Evolutionary conservation across 176 grass and related monocot species (phyloP).

Genomic region (Phoenix dactylifera): DNA sequence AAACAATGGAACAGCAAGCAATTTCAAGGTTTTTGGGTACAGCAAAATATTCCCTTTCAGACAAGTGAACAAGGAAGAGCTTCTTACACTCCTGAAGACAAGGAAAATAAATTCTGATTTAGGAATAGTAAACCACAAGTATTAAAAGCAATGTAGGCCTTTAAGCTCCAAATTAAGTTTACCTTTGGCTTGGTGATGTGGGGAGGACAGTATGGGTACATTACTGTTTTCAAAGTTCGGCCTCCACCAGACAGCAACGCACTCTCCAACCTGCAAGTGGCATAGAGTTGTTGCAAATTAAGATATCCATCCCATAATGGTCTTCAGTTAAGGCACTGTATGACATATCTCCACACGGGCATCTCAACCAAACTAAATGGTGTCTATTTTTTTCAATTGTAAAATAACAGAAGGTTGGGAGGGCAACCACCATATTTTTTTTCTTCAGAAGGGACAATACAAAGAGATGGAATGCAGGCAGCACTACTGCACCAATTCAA

Average conservation of each 20-base stretch:
- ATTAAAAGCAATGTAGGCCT: neutral
- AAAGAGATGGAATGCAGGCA: too few species aligned
- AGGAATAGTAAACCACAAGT: neutral
- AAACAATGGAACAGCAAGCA: conserved; percentile 97
- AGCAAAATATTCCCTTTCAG: conserved; percentile 96
- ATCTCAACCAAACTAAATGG: too few species aligned
- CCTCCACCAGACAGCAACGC: conserved; percentile 97
- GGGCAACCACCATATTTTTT: too few species aligned
- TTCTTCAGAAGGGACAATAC: too few species aligned
- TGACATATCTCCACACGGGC: too few species aligned
- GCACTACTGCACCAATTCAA: too few species aligned
- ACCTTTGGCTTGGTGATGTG: conserved; percentile 99
- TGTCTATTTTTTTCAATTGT: too few species aligned
- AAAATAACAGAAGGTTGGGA: too few species aligned
- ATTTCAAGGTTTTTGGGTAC: conserved; percentile 96
- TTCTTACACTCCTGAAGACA: conserved; percentile 85
- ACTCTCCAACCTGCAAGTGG: conserved; percentile 74
- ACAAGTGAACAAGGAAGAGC: conserved; percentile 91
- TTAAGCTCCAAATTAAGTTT: conserved; percentile 2
- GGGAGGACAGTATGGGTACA: conserved; percentile 98
- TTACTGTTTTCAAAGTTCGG: conserved; percentile 98
- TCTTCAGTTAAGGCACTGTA: too few species aligned
- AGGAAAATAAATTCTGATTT: too few species aligned
- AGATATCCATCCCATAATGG: too few species aligned
- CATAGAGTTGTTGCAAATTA: neutral